phyloP scores from a whole-genome alignment of 2,329 filamentous ascomycete genomes.

The Whalleya microplaca region DNA sequence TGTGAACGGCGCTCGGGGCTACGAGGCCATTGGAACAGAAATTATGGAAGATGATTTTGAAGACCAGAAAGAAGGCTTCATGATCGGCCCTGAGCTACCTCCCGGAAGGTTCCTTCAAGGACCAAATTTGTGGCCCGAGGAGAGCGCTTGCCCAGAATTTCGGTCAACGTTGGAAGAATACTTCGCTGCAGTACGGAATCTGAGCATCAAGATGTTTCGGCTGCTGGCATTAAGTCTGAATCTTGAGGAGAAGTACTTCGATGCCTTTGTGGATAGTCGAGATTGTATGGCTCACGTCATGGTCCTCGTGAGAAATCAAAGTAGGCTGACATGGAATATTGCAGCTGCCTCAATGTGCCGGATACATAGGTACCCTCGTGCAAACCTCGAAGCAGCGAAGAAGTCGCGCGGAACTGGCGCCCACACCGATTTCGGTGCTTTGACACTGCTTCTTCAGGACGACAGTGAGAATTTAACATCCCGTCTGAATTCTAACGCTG shows the following conservation, averaged over 20 bases:
- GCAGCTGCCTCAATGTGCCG: constrained; percentile 30
- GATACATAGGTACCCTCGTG: constrained; percentile 27
- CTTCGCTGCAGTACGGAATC: constrained; percentile 23
- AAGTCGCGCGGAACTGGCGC: constrained; percentile 19
- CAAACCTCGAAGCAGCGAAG: constrained; percentile 15
- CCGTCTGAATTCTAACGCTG: not conserved
- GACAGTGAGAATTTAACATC: constrained; percentile 8
- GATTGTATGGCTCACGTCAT: constrained; percentile 20
- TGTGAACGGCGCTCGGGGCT: constrained; percentile 30
- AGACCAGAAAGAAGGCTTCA: constrained; percentile 41
- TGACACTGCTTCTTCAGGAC: constrained; percentile 33
- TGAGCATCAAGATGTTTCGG: constrained; percentile 32
- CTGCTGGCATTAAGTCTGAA: constrained; percentile 29
- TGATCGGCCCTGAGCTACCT: constrained; percentile 33
- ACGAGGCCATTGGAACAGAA: constrained; percentile 32
- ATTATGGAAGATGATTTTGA: constrained; percentile 28
- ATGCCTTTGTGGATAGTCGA: constrained; percentile 27
- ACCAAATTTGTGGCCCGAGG: constrained; percentile 38
- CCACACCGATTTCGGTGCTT: constrained; percentile 34
- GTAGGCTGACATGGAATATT: not conserved
- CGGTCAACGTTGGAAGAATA: constrained; percentile 33
- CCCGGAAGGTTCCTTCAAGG: constrained; percentile 29
- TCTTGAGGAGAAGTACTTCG: constrained; percentile 29
- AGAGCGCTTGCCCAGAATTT: constrained; percentile 30
- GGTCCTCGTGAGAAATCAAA: too few relatives aligned